Conservation (phyloP, 2,329 filamentous ascomycete genomes). For the Ophiosphaerella herpotricha region DNA sequence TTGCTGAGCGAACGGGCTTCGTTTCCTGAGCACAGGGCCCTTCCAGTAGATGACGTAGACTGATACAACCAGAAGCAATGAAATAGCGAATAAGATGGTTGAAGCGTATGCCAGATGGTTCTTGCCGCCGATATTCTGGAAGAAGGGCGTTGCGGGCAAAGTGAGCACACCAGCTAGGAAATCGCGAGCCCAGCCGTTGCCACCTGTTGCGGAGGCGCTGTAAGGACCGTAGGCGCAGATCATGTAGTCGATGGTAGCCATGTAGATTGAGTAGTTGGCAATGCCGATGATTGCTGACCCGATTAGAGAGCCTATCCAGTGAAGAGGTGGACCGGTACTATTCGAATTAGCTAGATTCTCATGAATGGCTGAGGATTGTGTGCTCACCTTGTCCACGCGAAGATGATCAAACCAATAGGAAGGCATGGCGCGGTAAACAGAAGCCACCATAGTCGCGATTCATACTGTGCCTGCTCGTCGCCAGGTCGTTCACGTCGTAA, state of each 20-base stretch:
- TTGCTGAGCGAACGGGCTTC: constrained; percentile 59
- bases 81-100: constrained; percentile 59
- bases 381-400: constrained; percentile 65
- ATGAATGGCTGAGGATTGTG: too few species aligned
- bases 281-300: constrained; percentile 71
- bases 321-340: constrained; percentile 62
- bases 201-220: constrained; percentile 75
- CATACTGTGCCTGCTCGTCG: constrained; percentile 41
- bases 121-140: constrained; percentile 46
- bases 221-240: constrained; percentile 75
- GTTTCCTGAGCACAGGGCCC: constrained; percentile 58
- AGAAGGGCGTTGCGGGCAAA: constrained; percentile 67
- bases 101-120: constrained; percentile 59
- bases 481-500: constrained; percentile 33
- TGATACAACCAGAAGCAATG: constrained; percentile 49
- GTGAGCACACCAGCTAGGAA: constrained; percentile 76
- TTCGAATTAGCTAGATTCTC: too few species aligned
- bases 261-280: constrained; percentile 73
- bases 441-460: constrained; percentile 67
- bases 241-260: constrained; percentile 83
- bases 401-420: constrained; percentile 72
- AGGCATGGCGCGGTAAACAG: constrained; percentile 65
- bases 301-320: constrained; percentile 72
- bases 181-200: constrained; percentile 76
- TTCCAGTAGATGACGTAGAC: constrained; percentile 59